A percentile compares a stretch with the other conserved stretches of the same genome.
Evolutionary conservation across 192 early-diverging fungal species (phyloP).

Genomic region (Nowakowskiella sp.): DNA sequence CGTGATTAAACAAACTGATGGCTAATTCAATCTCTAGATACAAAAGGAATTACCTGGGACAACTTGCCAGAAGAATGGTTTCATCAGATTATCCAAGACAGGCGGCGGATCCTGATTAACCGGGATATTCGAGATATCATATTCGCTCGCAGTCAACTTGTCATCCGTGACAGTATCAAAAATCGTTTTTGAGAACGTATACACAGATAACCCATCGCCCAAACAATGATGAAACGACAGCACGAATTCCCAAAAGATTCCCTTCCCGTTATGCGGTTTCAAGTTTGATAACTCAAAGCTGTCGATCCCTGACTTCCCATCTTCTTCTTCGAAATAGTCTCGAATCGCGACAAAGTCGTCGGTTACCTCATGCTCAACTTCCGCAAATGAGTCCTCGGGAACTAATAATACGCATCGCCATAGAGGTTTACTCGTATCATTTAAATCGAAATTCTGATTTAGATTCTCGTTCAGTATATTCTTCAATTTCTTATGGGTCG

Average conservation of each 20-base stretch:
- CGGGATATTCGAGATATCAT: not conserved
- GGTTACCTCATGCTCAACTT: not conserved
- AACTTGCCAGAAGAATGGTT: not conserved
- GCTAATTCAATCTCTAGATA: not conserved
- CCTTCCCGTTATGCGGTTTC: too few relatives aligned
- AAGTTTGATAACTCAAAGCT: too few relatives aligned
- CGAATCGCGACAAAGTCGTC: not conserved
- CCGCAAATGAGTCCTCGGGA: slow-evolving; percentile 10
- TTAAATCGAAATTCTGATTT: slow-evolving; percentile 36
- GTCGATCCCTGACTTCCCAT: not conserved
- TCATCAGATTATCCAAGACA: not conserved
- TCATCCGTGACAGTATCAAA: not conserved
- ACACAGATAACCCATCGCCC: not conserved
- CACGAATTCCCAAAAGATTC: not conserved
- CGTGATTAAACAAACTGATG: too few relatives aligned
- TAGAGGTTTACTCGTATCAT: slow-evolving; percentile 20
- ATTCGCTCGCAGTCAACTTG: not conserved
- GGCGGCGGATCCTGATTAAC: not conserved
- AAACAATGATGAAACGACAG: not conserved
- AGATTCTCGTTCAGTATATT: slow-evolving; percentile 27
- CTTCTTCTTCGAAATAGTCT: not conserved
- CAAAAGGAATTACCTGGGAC: not conserved
- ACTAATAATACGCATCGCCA: slow-evolving; percentile 31
- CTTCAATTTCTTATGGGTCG: slow-evolving; percentile 10
- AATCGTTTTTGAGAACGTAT: not conserved